Evolutionary conservation across 176 grass and related monocot species (phyloP), one percentile per base, ranked within the genome.

Genomic region (Sorghum bicolor): DNA sequence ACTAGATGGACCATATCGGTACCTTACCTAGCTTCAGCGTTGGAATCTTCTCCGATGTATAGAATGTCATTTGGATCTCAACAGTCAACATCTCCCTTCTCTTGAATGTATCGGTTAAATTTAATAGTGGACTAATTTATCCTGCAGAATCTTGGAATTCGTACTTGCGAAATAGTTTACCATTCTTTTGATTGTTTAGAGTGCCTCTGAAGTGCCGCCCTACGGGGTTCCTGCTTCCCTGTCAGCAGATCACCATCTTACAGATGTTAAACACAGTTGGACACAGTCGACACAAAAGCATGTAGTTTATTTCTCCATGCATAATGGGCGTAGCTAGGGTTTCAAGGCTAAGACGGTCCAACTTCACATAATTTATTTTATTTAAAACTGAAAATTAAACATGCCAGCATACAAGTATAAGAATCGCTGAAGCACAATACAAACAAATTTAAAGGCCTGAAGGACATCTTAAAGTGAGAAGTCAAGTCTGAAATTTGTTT

Each of bases 61-160:
- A 86, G 48, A 77, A 83, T 86, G 79, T 47, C 73, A 74, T 78
- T 86, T 90, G 88, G 83, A 90, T 90, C 79, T 61, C 16, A 79
- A 83, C 74, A 74, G 74, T 83, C 88, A 20, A 37, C 30, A 24
- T 79, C 88, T 82, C 36, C 65, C 67, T 34, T 30, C 30, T 78
- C 88, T 83, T 83, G 84, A 83, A 90, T 79, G 45, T 78, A 90
- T 79, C 79, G 79, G 25, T 74, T 45, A 37, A 48, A 86, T 86
- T 82, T 73, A 74, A 67, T 45, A 15, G 15, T 36, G 28, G 45
- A 73, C 44, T 90, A 68, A 37, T 86, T 86, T 61, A 86, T 79
- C 11, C 1, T 3, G 13, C 7, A 30, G 79, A 82, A 79, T 74
- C 88, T 73, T 20, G 58, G 43, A 50, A 9, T 36, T 38, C 44